phyloP scores from a whole-genome alignment of 495 filamentous ascomycete species.

The Aspergillus haitiensis region DNA sequence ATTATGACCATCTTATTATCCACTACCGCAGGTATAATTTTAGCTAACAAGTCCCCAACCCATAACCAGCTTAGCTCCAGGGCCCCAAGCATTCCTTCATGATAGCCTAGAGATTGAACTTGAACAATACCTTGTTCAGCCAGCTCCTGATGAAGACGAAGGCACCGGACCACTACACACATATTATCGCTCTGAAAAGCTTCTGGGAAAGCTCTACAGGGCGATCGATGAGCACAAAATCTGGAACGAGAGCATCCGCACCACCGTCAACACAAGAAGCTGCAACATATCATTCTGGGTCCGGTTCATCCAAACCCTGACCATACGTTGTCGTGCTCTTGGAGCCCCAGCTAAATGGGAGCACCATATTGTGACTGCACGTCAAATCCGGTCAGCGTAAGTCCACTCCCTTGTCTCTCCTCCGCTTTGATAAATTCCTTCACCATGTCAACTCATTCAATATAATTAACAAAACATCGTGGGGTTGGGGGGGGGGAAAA shows the following conservation, averaged over 20 bases:
- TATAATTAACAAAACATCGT: slow-evolving; percentile 31
- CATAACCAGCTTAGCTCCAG: slow-evolving; percentile 55
- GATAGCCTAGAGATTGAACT: slow-evolving; percentile 25
- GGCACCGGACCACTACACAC: slow-evolving; percentile 36
- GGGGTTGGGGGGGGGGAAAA: too few relatives aligned
- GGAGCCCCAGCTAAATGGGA: slow-evolving; percentile 46
- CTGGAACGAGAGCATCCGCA: slow-evolving; percentile 48
- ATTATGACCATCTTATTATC: not conserved
- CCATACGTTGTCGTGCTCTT: slow-evolving; percentile 42
- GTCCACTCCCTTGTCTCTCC: slow-evolving; percentile 14
- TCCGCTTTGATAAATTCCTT: not conserved
- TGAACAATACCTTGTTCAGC: slow-evolving; percentile 12
- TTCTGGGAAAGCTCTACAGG: slow-evolving; percentile 72
- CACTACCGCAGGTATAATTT: not conserved
- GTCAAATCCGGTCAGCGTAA: slow-evolving; percentile 56
- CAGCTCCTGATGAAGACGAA: slow-evolving; percentile 51
- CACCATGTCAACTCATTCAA: not conserved
- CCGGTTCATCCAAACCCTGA: slow-evolving; percentile 39
- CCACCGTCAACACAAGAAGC: not conserved
- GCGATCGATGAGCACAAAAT: slow-evolving; percentile 72
- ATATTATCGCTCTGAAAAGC: slow-evolving; percentile 69
- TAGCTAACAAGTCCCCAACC: not conserved
- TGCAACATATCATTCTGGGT: slow-evolving; percentile 23
- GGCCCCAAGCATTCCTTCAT: slow-evolving; percentile 56
- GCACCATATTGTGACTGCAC: slow-evolving; percentile 40